Evolutionary conservation across 164 flowering plant species (phyloP).

Genomic region (Aristolochia fimbriata): DNA sequence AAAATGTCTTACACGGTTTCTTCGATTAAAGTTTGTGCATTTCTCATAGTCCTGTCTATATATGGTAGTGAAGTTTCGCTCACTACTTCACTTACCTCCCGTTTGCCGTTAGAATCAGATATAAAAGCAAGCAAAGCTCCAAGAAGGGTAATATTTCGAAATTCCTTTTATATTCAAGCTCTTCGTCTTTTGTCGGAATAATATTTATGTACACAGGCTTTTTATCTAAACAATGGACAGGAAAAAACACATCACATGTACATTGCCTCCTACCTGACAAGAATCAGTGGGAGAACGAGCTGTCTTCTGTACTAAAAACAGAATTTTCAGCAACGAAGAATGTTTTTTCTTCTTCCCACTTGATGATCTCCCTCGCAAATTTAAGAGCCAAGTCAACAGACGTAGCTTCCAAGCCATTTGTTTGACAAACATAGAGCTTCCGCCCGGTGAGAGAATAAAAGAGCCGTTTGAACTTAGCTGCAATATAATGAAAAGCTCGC

Average conservation of each 20-base stretch:
- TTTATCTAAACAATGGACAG: too few relatives aligned
- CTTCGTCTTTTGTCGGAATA: too few relatives aligned
- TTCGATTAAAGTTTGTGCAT: not conserved
- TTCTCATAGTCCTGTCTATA: too few relatives aligned
- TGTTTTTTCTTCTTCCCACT: conserved; percentile 80
- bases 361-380: conserved; percentile 72
- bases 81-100: not conserved
- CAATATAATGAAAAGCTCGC: conserved; percentile 66
- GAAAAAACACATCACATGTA: too few relatives aligned
- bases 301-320: conserved; percentile 62
- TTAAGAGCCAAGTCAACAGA: conserved; percentile 69
- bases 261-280: not conserved
- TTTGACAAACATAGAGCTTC: conserved; percentile 59
- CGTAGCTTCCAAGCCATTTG: conserved; percentile 52
- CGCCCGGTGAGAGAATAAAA: conserved; percentile 60
- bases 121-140: too few relatives aligned
- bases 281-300: conserved; percentile 42
- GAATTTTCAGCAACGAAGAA: conserved; percentile 52
- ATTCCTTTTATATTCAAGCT: too few relatives aligned
- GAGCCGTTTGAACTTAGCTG: conserved; percentile 82
- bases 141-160: too few relatives aligned
- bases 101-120: too few relatives aligned
- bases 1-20: not conserved
- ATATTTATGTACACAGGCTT: too few relatives aligned
- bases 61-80: not conserved